Percentiles rank a stretch among this genome's conserved stretches.
Evolutionary conservation across 495 filamentous ascomycete species (phyloP).

Genomic region (Acidomyces sp.): DNA sequence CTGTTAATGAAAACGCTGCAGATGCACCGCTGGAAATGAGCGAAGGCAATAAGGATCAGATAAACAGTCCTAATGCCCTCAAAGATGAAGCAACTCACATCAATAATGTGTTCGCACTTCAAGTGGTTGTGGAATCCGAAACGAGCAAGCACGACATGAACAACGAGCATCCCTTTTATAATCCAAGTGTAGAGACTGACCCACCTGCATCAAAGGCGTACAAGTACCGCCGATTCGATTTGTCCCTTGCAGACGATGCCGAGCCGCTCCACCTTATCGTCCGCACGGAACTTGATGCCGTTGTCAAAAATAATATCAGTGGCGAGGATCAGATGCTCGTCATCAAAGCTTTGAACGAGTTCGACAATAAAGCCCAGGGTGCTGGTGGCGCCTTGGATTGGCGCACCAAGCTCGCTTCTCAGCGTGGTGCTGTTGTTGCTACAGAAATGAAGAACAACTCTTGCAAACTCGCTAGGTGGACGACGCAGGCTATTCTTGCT

Average conservation of each 20-base stretch:
- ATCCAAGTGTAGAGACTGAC: slow-evolving; percentile 78
- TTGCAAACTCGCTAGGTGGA: slow-evolving; percentile 95
- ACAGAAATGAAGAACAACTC: slow-evolving; percentile 99
- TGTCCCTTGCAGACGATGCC: slow-evolving; percentile 80
- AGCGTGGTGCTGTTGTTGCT: slow-evolving; percentile 89
- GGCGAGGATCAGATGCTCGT: slow-evolving; percentile 81
- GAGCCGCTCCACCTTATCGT: slow-evolving; percentile 85
- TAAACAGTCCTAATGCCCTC: slow-evolving; percentile 82
- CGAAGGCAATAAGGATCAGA: slow-evolving; percentile 83
- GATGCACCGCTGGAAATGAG: slow-evolving; percentile 84
- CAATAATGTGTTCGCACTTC: slow-evolving; percentile 97
- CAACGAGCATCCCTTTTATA: slow-evolving; percentile 95
- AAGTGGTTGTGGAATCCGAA: slow-evolving; percentile 74
- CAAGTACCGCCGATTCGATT: slow-evolving; percentile 93
- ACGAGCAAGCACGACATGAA: slow-evolving; percentile 63
- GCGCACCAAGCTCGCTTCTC: slow-evolving; percentile 80
- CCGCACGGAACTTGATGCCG: slow-evolving; percentile 89
- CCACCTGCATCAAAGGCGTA: slow-evolving; percentile 90
- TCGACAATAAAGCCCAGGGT: slow-evolving; percentile 92
- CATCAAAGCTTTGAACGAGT: slow-evolving; percentile 96
- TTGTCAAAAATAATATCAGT: slow-evolving; percentile 80
- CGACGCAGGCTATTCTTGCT: slow-evolving; percentile 85
- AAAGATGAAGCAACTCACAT: slow-evolving; percentile 97
- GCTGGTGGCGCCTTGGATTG: slow-evolving; percentile 90
- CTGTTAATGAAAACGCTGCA: slow-evolving; percentile 96